Conservation (phyloP, 441 rosid genomes). For the Populus hybrid region DNA sequence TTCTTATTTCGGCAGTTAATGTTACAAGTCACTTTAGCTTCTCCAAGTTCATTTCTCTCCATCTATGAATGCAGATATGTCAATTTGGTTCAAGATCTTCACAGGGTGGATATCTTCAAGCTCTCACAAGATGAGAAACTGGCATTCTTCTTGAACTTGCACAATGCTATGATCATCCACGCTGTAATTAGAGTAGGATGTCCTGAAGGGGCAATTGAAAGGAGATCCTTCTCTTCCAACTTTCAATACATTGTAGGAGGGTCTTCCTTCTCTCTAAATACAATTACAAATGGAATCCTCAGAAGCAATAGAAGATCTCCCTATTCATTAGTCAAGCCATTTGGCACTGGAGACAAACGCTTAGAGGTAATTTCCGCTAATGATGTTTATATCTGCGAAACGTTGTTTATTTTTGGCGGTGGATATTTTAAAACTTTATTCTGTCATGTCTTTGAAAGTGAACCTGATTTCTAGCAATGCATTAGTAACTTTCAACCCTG, state of each 20-base stretch:
- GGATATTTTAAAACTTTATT: too few relatives aligned
- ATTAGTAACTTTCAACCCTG: background rate
- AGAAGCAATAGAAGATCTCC: slow-evolving; percentile 54
- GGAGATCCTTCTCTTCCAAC: slow-evolving; percentile 57
- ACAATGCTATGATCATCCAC: slow-evolving; percentile 92
- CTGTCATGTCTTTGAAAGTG: background rate
- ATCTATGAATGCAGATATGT: slow-evolving; percentile 51
- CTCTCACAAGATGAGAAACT: slow-evolving; percentile 57
- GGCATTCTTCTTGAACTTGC: slow-evolving; percentile 76
- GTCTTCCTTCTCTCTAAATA: slow-evolving; percentile 52
- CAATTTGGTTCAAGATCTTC: slow-evolving; percentile 64
- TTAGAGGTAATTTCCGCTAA: slow-evolving; percentile 42
- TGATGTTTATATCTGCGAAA: background rate
- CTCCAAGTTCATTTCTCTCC: background rate
- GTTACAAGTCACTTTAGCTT: background rate
- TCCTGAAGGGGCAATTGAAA: slow-evolving; percentile 61
- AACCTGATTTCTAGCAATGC: background rate
- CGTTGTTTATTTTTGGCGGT: background rate
- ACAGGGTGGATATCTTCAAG: slow-evolving; percentile 55
- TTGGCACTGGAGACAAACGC: slow-evolving; percentile 44
- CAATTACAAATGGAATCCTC: slow-evolving; percentile 67
- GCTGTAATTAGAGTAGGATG: slow-evolving; percentile 66
- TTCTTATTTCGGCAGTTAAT: background rate
- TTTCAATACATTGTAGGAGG: slow-evolving; percentile 84
- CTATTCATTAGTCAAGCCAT: slow-evolving; percentile 58